Base-by-base conservation (phyloP, 208 protist species). In the Trypanosoma rangeli region DNA sequence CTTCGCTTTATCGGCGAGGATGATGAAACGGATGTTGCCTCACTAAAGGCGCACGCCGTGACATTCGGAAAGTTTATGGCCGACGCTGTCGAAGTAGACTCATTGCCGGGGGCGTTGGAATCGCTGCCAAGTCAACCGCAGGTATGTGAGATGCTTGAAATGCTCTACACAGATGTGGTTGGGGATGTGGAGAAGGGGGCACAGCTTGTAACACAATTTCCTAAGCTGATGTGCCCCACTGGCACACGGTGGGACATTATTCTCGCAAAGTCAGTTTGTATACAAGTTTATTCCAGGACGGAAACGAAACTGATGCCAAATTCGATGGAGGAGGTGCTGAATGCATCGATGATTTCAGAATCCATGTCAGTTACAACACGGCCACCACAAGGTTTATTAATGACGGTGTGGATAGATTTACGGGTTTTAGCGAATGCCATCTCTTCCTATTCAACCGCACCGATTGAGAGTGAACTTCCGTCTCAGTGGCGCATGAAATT, bases 81-180 rank as follows among this genome's bases (percentile, higher is more conserved):
- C 26, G 65, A 74, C 52, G 72, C 60, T 15, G 67, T 59, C 50
- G 29, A 42, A 72, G 22, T 80, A 49, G 48, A 70, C 28, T 24
- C 33, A 24, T 7, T 29, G 22, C 46, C 52, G 7, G 62, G 39
- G n/a, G 78, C 79, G 16, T 49, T 89, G 35, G 74, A 89, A 22
- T 55, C 44, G 10, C 59, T 91, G 39, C 82, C 90, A 5, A 73
- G 80, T 55, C 44, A 61, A 1, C 75, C 69, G 28, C 70, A 80
- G 16, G 79, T 94, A 26, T 52, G 68, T 33, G 48, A 71, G 29
- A 94, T 97, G 92, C 57, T 97, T 56, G 86, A 94, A 69, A 79
- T 92, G 81, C 84, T 97, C 28, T 97, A 97, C 78, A 64, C 57
- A 8, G 92, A 97, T 54, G 85, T 93, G 7, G 81, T 85, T 12